phyloP scores from a whole-genome alignment of 768 basidiomycete species.

The Udeniomyces megalosporus region DNA sequence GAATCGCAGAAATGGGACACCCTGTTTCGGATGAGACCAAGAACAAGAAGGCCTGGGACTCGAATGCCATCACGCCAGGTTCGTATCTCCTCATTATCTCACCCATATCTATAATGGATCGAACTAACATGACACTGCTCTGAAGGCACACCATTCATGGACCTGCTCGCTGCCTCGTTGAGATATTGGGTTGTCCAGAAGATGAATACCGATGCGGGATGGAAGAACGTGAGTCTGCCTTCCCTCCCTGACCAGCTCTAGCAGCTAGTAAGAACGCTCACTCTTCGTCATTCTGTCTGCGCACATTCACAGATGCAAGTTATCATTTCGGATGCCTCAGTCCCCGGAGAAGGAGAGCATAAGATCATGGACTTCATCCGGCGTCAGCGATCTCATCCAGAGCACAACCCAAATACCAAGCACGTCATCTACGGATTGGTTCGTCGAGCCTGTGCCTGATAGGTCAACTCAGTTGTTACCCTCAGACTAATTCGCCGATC shows the following conservation, averaged over 20 bases:
- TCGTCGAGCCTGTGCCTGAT: not conserved
- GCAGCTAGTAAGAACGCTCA: not conserved
- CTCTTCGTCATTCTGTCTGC: not conserved
- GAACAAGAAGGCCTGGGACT: constrained; percentile 81
- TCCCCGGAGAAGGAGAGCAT: constrained; percentile 97
- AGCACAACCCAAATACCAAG: constrained; percentile 84
- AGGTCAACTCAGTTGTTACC: not conserved
- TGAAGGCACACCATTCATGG: constrained; percentile 92
- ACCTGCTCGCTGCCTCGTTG: constrained; percentile 65
- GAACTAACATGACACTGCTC: not conserved
- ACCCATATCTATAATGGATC: not conserved
- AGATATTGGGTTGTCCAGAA: constrained; percentile 95
- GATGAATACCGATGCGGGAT: constrained; percentile 85
- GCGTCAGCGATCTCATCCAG: constrained; percentile 65
- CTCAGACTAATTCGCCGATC: not conserved
- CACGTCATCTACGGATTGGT: constrained; percentile 98
- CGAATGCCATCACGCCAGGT: constrained; percentile 96
- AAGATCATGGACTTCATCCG: constrained; percentile 99
- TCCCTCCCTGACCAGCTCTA: not conserved
- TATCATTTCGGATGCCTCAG: constrained; percentile 88
- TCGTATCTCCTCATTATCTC: not conserved
- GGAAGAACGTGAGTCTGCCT: constrained; percentile 57
- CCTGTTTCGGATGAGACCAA: constrained; percentile 55
- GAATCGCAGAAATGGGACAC: constrained; percentile 72
- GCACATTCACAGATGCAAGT: constrained; percentile 55